phyloP scores from a whole-genome alignment of 1,284 basidiomycete genomes.

The Grifola frondosa region DNA sequence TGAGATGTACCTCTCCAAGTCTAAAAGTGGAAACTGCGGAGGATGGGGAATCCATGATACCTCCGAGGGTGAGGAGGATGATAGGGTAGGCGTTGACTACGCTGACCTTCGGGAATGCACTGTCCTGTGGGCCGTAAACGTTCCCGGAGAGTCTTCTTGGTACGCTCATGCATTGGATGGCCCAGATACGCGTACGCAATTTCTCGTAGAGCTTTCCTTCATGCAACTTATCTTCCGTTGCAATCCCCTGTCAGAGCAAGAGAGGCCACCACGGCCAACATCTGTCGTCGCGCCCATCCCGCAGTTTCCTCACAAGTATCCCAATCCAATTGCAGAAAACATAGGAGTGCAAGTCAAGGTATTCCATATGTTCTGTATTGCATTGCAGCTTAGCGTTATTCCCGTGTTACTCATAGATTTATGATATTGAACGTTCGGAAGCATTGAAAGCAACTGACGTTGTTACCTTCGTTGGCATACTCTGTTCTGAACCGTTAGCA shows the following conservation, averaged over 20 bases:
- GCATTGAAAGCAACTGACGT: conserved; percentile 58
- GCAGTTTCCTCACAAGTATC: conserved; percentile 61
- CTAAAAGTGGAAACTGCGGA: conserved; percentile 45
- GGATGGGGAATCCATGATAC: conserved; percentile 64
- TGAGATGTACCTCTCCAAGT: conserved; percentile 64
- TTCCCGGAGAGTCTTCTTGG: conserved; percentile 66
- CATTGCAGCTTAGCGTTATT: background rate
- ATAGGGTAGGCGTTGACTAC: conserved; percentile 41
- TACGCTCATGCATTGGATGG: conserved; percentile 38
- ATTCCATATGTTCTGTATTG: background rate
- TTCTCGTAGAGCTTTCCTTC: background rate
- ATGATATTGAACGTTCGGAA: conserved; percentile 44
- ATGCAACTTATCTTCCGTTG: conserved; percentile 1
- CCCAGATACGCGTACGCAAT: conserved; percentile 6
- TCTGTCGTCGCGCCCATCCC: conserved; percentile 22
- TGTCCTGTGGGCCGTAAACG: conserved; percentile 66
- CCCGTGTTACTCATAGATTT: conserved; percentile 44
- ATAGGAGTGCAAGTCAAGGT: conserved; percentile 73
- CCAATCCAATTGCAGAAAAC: conserved; percentile 50
- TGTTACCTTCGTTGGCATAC: conserved; percentile 68
- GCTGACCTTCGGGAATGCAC: conserved; percentile 57
- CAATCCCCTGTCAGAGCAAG: conserved; percentile 4
- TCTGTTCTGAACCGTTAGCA: conserved; percentile 60
- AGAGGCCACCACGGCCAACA: background rate
- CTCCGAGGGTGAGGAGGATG: conserved; percentile 10